Evolutionary conservation across 129 eudicot genomes (phyloP), one percentile per base, ranked within the genome.

Genomic region (Scalesia atractyloides): DNA sequence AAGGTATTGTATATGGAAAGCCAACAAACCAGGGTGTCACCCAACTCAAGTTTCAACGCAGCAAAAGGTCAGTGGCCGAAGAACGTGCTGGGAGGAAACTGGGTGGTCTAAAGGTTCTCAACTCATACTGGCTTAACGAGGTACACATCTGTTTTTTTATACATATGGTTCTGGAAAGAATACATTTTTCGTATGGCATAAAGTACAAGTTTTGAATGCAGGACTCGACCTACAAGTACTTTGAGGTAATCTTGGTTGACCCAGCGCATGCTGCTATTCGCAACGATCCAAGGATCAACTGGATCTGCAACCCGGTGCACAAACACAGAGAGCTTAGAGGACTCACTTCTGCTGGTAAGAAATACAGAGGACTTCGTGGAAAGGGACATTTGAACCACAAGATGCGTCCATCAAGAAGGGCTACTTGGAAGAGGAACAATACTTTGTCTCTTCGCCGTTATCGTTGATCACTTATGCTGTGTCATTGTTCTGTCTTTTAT

Each of bases 381-480:
- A 87, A 64, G 73, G 92, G 92, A 9, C 92, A 87, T 74, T 53
- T 76, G 56, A 69, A 85, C 75, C 83, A 81, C 84, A 84, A 86
- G 71, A 80, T 79, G 41, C 75, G 88, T 9, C 91, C 88, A 0
- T 82, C 87, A 39, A 77, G 87, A 80, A 84, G 92, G 69, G 89
- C 89, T 19, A 87, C 86, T 61, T 87, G 92, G 89, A 86, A 87
- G 85, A 87, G 89, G 73, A 87, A 87, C 93, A 83, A 87, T 59
- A 87, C 89, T 5, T 70, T 84, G 3, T 84, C 89, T 30, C 83
- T 85, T 39, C 89, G 84, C 18, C 86, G 89, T 51, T 85, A 85
- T 64, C 84, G 89, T 76, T 85, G 66, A 85, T 39, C 5, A 57
- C 5, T 19, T 57, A 11, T 57, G 63, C 15, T 2, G 18, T 16